Percentiles rank a stretch among this genome's conserved stretches.
phyloP scores from a whole-genome alignment of 2,329 filamentous ascomycete species.

The Phaeoacremonium minimum region DNA sequence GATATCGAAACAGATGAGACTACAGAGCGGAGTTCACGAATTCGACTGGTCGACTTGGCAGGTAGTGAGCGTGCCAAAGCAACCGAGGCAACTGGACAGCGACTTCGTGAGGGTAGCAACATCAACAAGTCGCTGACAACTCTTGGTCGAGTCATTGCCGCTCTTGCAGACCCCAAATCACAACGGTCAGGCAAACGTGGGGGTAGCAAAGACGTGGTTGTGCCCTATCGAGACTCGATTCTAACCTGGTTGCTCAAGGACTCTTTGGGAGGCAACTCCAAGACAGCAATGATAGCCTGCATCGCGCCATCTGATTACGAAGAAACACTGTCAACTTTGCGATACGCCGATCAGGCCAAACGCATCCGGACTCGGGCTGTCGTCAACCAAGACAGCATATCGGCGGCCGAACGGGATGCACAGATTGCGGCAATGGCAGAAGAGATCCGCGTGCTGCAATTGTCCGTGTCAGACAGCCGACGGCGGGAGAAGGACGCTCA shows the following conservation, averaged over 20 bases:
- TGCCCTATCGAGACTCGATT: slow-evolving; percentile 90
- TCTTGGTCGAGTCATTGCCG: slow-evolving; percentile 90
- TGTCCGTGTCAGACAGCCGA: slow-evolving; percentile 63
- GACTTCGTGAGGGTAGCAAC: slow-evolving; percentile 90
- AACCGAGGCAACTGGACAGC: slow-evolving; percentile 88
- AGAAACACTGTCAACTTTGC: slow-evolving; percentile 90
- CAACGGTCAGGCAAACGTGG: slow-evolving; percentile 40
- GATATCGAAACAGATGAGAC: slow-evolving; percentile 97
- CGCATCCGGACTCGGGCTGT: slow-evolving; percentile 90
- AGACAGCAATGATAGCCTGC: slow-evolving; percentile 98
- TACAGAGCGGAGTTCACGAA: slow-evolving; percentile 88
- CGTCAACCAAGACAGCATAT: slow-evolving; percentile 93
- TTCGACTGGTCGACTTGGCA: slow-evolving; percentile 90
- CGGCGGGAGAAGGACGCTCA: slow-evolving; percentile 72
- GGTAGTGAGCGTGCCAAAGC: slow-evolving; percentile 93
- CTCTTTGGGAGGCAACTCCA: slow-evolving; percentile 91
- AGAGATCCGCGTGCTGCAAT: slow-evolving; percentile 82
- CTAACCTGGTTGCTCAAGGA: slow-evolving; percentile 88
- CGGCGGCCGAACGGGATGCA: slow-evolving; percentile 86
- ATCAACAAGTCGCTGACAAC: slow-evolving; percentile 99
- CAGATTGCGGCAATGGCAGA: slow-evolving; percentile 94
- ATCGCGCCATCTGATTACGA: slow-evolving; percentile 96
- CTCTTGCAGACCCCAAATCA: slow-evolving; percentile 73
- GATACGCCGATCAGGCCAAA: slow-evolving; percentile 97
- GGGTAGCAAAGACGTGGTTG: slow-evolving; percentile 61